Conservation (phyloP, 176 grass and related monocot species). For the Musa itinerans region DNA sequence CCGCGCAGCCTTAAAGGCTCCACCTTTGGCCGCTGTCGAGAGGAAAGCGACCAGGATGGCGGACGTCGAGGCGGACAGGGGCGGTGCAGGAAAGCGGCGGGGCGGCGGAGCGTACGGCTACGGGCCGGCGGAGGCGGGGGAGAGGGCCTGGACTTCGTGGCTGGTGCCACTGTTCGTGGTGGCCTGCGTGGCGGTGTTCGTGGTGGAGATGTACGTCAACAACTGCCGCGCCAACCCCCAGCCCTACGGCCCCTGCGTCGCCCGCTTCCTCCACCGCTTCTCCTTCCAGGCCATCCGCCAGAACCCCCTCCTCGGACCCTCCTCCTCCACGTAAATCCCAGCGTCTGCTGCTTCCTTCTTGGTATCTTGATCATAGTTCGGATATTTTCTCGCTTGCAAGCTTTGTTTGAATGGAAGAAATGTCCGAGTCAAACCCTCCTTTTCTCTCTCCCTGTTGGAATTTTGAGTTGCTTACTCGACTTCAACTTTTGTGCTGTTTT, state of each 20-base stretch:
- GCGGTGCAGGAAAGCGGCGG: constrained; percentile 33
- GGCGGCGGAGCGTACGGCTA: constrained; percentile 21
- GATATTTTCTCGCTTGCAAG: not conserved
- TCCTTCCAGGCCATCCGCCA: constrained; percentile 86
- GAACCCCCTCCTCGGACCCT: constrained; percentile 85
- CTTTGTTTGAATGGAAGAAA: too few species aligned
- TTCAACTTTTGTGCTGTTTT: not conserved
- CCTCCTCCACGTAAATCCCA: constrained; percentile 50
- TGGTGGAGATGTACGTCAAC: constrained; percentile 92
- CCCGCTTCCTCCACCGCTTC: constrained; percentile 59
- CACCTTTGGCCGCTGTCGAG: not conserved
- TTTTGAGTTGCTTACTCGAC: not conserved
- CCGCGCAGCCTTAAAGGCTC: not conserved
- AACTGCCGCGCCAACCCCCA: constrained; percentile 50
- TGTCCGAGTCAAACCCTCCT: not conserved
- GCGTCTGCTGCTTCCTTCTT: not conserved
- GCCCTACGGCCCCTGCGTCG: constrained; percentile 47
- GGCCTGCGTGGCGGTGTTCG: constrained; percentile 73
- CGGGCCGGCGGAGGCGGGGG: constrained; percentile 16
- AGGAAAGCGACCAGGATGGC: not conserved
- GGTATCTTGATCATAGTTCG: not conserved
- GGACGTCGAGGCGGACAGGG: constrained; percentile 6
- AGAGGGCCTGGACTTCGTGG: constrained; percentile 67
- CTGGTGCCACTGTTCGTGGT: constrained; percentile 69
- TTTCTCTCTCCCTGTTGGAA: not conserved